phyloP scores from a whole-genome alignment of 768 basidiomycete genomes.

The Leccinum boreale region DNA sequence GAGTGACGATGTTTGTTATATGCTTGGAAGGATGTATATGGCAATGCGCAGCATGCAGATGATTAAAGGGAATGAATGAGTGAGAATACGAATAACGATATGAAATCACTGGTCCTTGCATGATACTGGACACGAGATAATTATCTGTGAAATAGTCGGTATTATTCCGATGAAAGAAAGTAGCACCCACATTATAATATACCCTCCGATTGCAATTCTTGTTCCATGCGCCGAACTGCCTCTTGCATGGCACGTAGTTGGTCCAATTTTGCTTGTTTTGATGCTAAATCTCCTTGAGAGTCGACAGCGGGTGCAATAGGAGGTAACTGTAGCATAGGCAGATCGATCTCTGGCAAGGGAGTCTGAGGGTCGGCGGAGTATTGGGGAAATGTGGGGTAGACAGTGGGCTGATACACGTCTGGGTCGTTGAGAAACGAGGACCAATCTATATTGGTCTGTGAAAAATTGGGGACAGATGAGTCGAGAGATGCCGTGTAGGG shows the following conservation, averaged over 20 bases:
- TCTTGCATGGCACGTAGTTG: conserved; percentile 32
- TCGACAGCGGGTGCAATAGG: background rate
- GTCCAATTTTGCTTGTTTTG: conserved; percentile 16
- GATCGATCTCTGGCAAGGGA: conserved; percentile 22
- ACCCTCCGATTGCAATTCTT: conserved; percentile 28
- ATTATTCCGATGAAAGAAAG: too few relatives aligned
- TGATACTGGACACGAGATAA: background rate
- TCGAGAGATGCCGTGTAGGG: background rate
- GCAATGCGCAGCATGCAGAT: background rate
- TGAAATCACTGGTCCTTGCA: background rate
- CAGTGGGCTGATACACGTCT: background rate
- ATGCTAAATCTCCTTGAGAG: background rate
- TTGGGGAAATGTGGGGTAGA: conserved; percentile 2
- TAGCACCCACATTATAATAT: conserved; percentile 11
- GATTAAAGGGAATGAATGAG: background rate
- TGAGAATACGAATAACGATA: conserved; percentile 21
- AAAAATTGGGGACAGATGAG: background rate
- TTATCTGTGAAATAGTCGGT: conserved; percentile 5
- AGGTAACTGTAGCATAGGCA: conserved; percentile 26
- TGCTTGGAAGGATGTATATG: background rate
- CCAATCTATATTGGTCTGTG: conserved; percentile 12
- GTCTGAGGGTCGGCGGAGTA: background rate
- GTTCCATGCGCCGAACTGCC: conserved; percentile 31
- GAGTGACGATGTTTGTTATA: background rate
- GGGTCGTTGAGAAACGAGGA: conserved; percentile 7